phyloP scores from a whole-genome alignment of 257 asterid genomes.

The Ilex aquifolium region DNA sequence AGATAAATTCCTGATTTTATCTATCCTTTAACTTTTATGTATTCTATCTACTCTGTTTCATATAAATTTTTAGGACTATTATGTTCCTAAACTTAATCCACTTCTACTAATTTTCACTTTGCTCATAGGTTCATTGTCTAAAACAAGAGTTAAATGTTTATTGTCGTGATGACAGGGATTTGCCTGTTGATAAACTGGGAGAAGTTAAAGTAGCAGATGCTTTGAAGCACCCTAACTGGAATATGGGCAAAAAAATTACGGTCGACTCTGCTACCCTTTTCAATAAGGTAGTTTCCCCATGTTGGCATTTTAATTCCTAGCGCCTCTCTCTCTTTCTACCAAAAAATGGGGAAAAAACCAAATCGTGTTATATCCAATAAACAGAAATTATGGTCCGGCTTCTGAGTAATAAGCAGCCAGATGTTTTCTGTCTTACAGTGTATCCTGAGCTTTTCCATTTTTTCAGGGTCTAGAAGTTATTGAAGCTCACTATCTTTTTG shows the following conservation, averaged over 20 bases:
- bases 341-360: too few relatives aligned
- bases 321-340: neutral
- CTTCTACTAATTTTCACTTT: neutral
- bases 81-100: neutral
- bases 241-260: conserved; percentile 95
- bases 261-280: conserved; percentile 99
- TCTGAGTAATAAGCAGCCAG: too few relatives aligned
- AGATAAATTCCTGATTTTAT: too few relatives aligned
- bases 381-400: too few relatives aligned
- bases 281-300: conserved; percentile 64
- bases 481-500: conserved; percentile 96
- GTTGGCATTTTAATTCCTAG: neutral
- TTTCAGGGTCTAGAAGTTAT: conserved; percentile 92
- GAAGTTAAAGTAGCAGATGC: conserved; percentile 98
- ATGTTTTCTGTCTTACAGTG: too few relatives aligned
- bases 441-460: neutral
- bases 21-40: too few relatives aligned
- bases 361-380: too few relatives aligned
- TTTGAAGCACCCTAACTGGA: conserved; percentile 98
- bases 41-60: too few relatives aligned
- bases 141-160: neutral
- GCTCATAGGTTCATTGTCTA: neutral
- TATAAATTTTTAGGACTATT: neutral
- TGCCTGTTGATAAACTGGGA: conserved; percentile 83
- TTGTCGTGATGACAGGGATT: conserved; percentile 55